Evolutionary conservation across 306 rosid genomes (phyloP), one percentile per base, ranked within the genome.

Genomic region (Rosa lucieae): DNA sequence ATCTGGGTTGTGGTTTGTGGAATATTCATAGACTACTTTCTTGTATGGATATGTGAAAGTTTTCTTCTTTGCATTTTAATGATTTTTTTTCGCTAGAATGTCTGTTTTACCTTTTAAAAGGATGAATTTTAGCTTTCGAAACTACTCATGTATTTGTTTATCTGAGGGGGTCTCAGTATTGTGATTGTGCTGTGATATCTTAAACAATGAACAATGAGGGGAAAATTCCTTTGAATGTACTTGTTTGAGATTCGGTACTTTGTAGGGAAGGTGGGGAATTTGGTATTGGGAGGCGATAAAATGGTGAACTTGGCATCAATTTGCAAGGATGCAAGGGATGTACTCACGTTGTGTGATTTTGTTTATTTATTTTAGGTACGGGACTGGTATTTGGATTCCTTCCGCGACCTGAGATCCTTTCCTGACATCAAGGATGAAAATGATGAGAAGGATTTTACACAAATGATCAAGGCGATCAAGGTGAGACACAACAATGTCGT

Each of bases 401-500:
- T 91, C 78, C 98, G 97, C 13, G 99, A 95, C 79, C 84, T 95
- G 39, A 91, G 96, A 82, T 75, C 93, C 8, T 90, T 89, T 80
- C 97, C 98, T 5, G 96, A 90, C 37, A 89, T 95, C 75, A 95
- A 90, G 87, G 86, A 75, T 77, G 67, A 83, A 68, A 84, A 29
- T 3, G 98, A 93, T 21, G 97, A 93, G 87, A 89, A 70, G 53
- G 92, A 86, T 13, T 93, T 95, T 76, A 95, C 97, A 0, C 87
- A 95, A 17, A 93, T 91, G 91, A 93, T 95, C 37, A 95, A 93
- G 87, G 98, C 99, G 49, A 90, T 95, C 52, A 95, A 91, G 90
- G 98, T 93, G 74, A 91, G 98, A 76, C 99, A 95, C 88, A 95
- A 95, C 87, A 93, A 95, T 77, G 99, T 95, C 82, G 99, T 95